These are phyloP conservation scores for Metarhizium robertsii DNA, from an alignment of 2,329 filamentous ascomycete genomes.

Conservation along the genomic window DNA sequence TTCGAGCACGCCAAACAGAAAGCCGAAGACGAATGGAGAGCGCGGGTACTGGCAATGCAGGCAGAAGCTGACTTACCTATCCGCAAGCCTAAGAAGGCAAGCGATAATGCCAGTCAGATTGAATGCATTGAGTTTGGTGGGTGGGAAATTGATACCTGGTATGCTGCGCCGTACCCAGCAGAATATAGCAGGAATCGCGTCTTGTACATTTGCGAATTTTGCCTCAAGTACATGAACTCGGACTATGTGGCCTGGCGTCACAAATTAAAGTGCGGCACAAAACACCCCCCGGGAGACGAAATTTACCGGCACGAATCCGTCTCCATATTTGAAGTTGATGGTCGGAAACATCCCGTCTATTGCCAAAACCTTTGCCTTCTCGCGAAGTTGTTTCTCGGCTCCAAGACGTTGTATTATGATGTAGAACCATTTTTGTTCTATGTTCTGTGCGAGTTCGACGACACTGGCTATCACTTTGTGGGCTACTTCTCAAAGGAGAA, in stretches of 20 bases:
- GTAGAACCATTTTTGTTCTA: slow-evolving; percentile 97
- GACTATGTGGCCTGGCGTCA: slow-evolving; percentile 97
- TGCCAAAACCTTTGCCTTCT: slow-evolving; percentile 95
- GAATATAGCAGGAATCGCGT: slow-evolving; percentile 96
- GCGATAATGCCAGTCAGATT: slow-evolving; percentile 89
- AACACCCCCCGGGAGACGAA: slow-evolving; percentile 94
- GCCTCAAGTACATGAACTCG: slow-evolving; percentile 98
- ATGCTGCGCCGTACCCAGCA: slow-evolving; percentile 94
- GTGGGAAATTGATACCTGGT: slow-evolving; percentile 98
- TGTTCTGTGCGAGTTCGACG: slow-evolving; percentile 89
- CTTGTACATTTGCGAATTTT: slow-evolving; percentile 99
- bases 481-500: slow-evolving; percentile 99
- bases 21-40: slow-evolving; percentile 86
- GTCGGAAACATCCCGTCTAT: slow-evolving; percentile 94
- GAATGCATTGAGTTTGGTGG: slow-evolving; percentile 98
- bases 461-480: slow-evolving; percentile 88
- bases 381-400: slow-evolving; percentile 95
- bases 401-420: slow-evolving; percentile 96
- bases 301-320: slow-evolving; percentile 89
- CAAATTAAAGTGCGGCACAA: slow-evolving; percentile 92
- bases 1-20: slow-evolving; percentile 87
- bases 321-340: slow-evolving; percentile 96
- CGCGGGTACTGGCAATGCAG: slow-evolving; percentile 50
- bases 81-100: slow-evolving; percentile 62
- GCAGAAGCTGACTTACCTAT: slow-evolving; percentile 52